Evolutionary conservation across 1,284 basidiomycete species (phyloP), one percentile per base, ranked within the genome.

Genomic region (Ustilago xerochloae): DNA sequence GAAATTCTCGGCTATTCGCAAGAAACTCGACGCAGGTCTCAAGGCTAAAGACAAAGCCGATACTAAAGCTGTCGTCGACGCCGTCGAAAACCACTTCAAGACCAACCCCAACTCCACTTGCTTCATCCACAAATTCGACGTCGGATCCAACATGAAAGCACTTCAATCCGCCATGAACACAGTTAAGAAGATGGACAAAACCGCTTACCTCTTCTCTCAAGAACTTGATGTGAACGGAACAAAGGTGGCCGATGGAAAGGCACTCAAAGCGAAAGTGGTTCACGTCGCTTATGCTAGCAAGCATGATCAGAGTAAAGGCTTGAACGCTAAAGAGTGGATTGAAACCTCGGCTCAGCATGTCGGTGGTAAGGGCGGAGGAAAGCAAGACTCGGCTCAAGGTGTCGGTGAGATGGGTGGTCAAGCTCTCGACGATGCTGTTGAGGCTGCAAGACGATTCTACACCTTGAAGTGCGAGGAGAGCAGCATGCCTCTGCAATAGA

Each of bases 191-290:
- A 87, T 93, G 16, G 88, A 87, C 59, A 97, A 95, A 86, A 89
- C 92, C 4, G 88, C 92, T 22, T 99, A 97, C 85, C 89, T 97
- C 24, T 93, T 99, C 87, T 93, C 91, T 80, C 87, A 89, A 18
- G 92, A 96, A 78, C 51, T 63, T 26, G 64, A 64, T 26, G 39
- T 60, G 6, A 62, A 53, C 46, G 78, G 77, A 15, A 28, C 58
- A 8, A 72, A 62, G 28, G 38, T 67, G 2, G 76, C 72, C 7
- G 75, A 63, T 30, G 67, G 65, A 3, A 55, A 30, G 3, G 87
- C 87, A 32, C 38, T 60, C 36, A 78, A 82, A 48, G 88, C 88
- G 67, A 96, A 93, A 85, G 90, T 98, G 63, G 90, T 91, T 1
- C 95, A 98, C 84, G 90, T 91, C 61, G 98, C 97, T 86, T 91